Evolutionary conservation across 2,329 filamentous ascomycete genomes (phyloP), one percentile per base, ranked within the genome.

Genomic region (Apiospora aurea): DNA sequence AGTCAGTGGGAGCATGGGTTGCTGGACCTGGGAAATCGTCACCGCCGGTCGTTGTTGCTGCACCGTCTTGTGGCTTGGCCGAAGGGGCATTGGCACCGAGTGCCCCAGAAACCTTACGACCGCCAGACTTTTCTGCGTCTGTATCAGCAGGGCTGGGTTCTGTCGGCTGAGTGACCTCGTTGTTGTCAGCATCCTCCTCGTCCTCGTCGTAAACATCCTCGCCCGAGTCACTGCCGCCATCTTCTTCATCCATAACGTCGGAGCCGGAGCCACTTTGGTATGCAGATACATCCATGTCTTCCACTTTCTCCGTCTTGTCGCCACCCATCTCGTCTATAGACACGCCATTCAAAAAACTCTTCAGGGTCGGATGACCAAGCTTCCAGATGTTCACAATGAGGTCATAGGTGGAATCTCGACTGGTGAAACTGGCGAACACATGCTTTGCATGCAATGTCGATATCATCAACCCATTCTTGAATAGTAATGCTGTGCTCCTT

Each of bases 371-470:
- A 80, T 99, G 96, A 21, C 94, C 96, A 43, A 98, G 92, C 81
- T 97, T 97, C 96, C 96, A 99, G 72, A 99, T 98, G 73, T 97
- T 97, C 75, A 99, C 93, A 79, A 99, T 95, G 66, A 99, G 85
- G 80, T 99, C 97, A 79, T 98, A 99, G 0, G 97, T 98, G 2
- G 95, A 94, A 82, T 99, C 96, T 80, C 96, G 89, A 78, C 94
- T 96, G 6, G 97, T 92, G 75, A 99, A 94, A 82, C 95, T 98
- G 71, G 96, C 95, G 83, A 99, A 99, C 0, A 97, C 91, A 79
- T 99, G 96, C 75, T 96, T 95, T 61, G 96, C 95, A 80, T 99
- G 96, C 16, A 98, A 85, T 0, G 96, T 99, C 69, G 97, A 95
- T 61, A 99, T 97, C 83, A 97, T 96, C 71, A 99, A 93, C 4